Evolutionary conservation across 2,329 filamentous ascomycete species (phyloP).

Genomic region (Xylariaceae sp.): DNA sequence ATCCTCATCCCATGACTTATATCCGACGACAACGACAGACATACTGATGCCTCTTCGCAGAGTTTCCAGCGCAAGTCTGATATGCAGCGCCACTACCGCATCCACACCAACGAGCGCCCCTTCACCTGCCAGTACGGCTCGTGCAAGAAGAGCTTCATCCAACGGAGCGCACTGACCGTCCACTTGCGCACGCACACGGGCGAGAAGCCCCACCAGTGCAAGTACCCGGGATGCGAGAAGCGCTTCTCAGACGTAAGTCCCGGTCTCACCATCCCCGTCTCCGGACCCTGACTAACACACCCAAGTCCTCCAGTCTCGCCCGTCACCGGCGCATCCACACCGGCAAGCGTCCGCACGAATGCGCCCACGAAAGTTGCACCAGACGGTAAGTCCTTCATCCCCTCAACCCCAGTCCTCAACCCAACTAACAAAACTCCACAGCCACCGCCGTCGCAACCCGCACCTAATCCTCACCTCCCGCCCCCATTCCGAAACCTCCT

Average conservation of each 20-base stretch:
- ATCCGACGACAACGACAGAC: neutral
- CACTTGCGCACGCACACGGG: slow-evolving; percentile 67
- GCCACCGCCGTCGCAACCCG: slow-evolving; percentile 45
- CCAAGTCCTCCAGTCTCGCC: slow-evolving; percentile 59
- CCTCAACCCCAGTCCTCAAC: neutral
- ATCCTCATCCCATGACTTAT: too few relatives aligned
- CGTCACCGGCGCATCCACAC: slow-evolving; percentile 62
- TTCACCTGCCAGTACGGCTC: slow-evolving; percentile 54
- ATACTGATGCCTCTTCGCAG: slow-evolving; percentile 35
- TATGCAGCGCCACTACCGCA: slow-evolving; percentile 63
- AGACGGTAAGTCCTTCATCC: slow-evolving; percentile 45
- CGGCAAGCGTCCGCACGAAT: slow-evolving; percentile 61
- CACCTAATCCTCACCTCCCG: slow-evolving; percentile 50
- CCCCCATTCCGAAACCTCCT: slow-evolving; percentile 51
- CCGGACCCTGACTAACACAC: neutral
- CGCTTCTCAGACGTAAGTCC: slow-evolving; percentile 62
- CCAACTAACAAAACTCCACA: neutral
- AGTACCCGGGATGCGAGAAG: slow-evolving; percentile 61
- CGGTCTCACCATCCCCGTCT: neutral
- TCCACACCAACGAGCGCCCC: slow-evolving; percentile 66
- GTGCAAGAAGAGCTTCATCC: slow-evolving; percentile 67
- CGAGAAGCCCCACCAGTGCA: slow-evolving; percentile 66
- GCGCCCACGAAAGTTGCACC: slow-evolving; percentile 54
- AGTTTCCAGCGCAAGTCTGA: slow-evolving; percentile 70
- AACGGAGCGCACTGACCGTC: slow-evolving; percentile 63